Evolutionary conservation across 2,329 filamentous ascomycete genomes (phyloP).

Genomic region (Bipolaris bicolor): DNA sequence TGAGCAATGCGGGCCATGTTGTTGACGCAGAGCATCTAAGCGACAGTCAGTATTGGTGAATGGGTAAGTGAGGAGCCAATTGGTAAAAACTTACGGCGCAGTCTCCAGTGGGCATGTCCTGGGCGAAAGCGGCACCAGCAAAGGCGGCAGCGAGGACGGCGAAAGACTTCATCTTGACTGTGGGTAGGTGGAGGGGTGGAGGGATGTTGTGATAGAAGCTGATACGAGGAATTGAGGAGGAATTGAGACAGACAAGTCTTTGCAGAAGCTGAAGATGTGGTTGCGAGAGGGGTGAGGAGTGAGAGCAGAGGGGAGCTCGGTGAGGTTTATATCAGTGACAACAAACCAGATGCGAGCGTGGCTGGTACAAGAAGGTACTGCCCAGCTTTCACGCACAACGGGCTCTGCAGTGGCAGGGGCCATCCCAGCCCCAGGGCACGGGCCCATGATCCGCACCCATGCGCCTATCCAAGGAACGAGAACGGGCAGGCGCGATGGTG

Average conservation of each 20-base stretch:
- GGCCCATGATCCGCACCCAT: slow-evolving; percentile 22
- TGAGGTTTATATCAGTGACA: slow-evolving; percentile 28
- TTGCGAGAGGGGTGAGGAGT: slow-evolving; percentile 4
- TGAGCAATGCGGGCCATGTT: slow-evolving; percentile 55
- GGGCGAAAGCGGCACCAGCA: slow-evolving; percentile 45
- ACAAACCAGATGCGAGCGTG: slow-evolving; percentile 8
- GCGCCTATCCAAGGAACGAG: slow-evolving; percentile 20
- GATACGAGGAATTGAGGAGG: slow-evolving; percentile 15
- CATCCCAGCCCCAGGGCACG: slow-evolving; percentile 14
- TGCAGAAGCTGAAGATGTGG: slow-evolving; percentile 21
- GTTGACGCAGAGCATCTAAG: slow-evolving; percentile 51
- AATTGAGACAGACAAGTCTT: slow-evolving; percentile 19
- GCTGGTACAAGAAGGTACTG: slow-evolving; percentile 22
- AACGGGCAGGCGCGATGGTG: slow-evolving; percentile 5
- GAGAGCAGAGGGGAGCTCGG: background rate
- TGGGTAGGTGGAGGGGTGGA: slow-evolving; percentile 13
- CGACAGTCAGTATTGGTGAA: slow-evolving; percentile 16
- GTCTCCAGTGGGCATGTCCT: slow-evolving; percentile 26
- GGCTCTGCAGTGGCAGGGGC: slow-evolving; percentile 16
- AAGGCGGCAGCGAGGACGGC: slow-evolving; percentile 42
- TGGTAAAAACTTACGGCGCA: slow-evolving; percentile 46
- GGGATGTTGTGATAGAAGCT: slow-evolving; percentile 30
- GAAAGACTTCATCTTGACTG: slow-evolving; percentile 49
- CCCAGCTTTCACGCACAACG: slow-evolving; percentile 15
- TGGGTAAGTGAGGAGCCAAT: background rate